Conservation (phyloP, 164 flowering plant species). For the Vitis amurensis region DNA sequence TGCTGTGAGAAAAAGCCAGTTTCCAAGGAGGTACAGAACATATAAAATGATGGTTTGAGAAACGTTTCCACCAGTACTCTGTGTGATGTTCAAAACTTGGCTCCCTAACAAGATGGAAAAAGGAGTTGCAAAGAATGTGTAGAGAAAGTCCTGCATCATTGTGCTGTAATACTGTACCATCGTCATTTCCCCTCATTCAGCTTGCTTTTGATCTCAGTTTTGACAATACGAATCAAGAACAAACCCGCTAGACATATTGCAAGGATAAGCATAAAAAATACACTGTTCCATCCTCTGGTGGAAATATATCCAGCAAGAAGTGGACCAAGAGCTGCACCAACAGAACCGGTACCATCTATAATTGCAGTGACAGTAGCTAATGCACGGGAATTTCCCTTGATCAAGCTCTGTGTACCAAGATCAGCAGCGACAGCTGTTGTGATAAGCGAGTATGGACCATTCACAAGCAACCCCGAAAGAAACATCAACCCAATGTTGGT, state of each 20-base stretch:
- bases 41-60: background rate
- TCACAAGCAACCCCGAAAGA: constrained; percentile 78
- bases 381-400: constrained; percentile 80
- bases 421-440: constrained; percentile 98
- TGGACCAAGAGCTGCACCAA: constrained; percentile 98
- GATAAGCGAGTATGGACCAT: constrained; percentile 96
- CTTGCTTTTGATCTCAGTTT: constrained; percentile 57
- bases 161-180: constrained; percentile 8
- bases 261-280: constrained; percentile 77
- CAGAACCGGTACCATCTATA: constrained; percentile 97
- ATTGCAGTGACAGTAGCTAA: constrained; percentile 98
- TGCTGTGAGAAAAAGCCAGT: background rate
- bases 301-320: constrained; percentile 89
- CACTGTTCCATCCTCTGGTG: constrained; percentile 84
- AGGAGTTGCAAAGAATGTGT: background rate
- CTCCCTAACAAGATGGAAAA: background rate
- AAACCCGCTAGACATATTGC: constrained; percentile 52
- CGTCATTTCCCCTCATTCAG: constrained; percentile 45
- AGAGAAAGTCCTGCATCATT: background rate
- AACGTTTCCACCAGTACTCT: background rate
- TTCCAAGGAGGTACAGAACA: too few relatives aligned
- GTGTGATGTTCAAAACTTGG: background rate
- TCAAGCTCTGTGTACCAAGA: constrained; percentile 76
- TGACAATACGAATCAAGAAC: constrained; percentile 66
- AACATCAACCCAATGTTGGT: constrained; percentile 73